Conservation (phyloP, 371 early-diverging fungal genomes). For the Mucor velutinosus region DNA sequence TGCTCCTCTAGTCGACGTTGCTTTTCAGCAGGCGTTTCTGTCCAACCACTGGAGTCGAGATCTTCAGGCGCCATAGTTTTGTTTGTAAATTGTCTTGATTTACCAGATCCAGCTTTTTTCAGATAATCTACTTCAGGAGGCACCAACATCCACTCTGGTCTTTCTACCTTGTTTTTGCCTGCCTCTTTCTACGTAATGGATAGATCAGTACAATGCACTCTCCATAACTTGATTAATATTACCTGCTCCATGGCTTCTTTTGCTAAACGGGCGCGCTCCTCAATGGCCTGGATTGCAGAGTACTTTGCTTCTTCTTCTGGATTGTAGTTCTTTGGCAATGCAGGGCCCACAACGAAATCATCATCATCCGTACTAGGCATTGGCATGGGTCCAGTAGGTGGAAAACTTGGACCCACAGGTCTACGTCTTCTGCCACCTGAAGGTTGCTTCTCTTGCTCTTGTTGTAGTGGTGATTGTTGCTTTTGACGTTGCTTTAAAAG, state of each 20-base stretch:
- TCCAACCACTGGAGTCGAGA: conserved; percentile 60
- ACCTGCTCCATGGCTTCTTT: conserved; percentile 43
- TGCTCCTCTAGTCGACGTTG: conserved; percentile 36
- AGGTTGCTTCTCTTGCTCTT: neutral
- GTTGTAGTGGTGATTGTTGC: conserved; percentile 9
- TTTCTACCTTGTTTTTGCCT: conserved; percentile 37
- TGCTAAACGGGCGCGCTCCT: conserved; percentile 34
- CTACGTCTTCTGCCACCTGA: conserved; percentile 33
- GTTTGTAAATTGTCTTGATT: conserved; percentile 40
- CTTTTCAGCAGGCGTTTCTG: conserved; percentile 64
- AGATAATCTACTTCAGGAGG: conserved; percentile 65
- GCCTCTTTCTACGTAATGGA: conserved; percentile 21
- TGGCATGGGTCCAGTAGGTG: conserved; percentile 24
- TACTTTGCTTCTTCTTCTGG: conserved; percentile 39
- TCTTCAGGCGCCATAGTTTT: conserved; percentile 23
- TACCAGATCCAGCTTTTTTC: conserved; percentile 32
- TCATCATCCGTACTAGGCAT: conserved; percentile 30
- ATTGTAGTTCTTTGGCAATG: conserved; percentile 47
- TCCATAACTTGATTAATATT: neutral
- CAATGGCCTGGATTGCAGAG: conserved; percentile 36
- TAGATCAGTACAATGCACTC: neutral
- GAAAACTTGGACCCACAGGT: conserved; percentile 50
- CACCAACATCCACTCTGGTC: conserved; percentile 73
- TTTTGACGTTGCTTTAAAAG: conserved; percentile 42
- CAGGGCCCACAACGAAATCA: conserved; percentile 58